phyloP scores from a whole-genome alignment of 768 basidiomycete genomes.

The Mycena galopus region DNA sequence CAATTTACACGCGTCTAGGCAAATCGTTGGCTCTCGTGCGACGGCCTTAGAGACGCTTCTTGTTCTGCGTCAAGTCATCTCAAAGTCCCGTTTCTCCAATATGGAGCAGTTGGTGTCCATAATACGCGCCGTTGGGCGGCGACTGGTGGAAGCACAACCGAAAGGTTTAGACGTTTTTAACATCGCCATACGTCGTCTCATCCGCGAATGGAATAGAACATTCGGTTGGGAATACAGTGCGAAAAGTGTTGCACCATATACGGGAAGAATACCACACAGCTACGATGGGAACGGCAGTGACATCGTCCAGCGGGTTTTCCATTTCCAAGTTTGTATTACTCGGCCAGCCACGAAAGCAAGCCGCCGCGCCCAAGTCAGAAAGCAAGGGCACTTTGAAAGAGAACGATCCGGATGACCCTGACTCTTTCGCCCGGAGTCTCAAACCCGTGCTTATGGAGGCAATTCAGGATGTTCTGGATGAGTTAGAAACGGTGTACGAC shows the following conservation, averaged over 20 bases:
- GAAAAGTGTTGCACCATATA: conserved; percentile 93
- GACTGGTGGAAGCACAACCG: conserved; percentile 91
- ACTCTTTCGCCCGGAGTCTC: conserved; percentile 80
- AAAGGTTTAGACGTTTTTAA: conserved; percentile 72
- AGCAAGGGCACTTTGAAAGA: conserved; percentile 71
- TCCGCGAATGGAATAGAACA: conserved; percentile 70
- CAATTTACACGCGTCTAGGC: conserved; percentile 61
- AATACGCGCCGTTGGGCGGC: conserved; percentile 83
- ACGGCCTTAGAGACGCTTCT: conserved; percentile 92
- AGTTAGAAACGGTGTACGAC: conserved; percentile 95
- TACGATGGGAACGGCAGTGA: conserved; percentile 58
- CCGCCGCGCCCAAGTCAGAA: conserved; percentile 59
- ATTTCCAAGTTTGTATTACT: conserved; percentile 88
- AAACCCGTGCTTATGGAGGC: conserved; percentile 98
- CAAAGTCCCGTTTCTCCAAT: conserved; percentile 87
- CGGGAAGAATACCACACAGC: conserved; percentile 95
- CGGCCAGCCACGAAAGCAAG: conserved; percentile 76
- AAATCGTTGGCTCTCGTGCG: conserved; percentile 90
- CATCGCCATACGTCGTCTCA: conserved; percentile 27
- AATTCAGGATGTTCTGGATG: conserved; percentile 95
- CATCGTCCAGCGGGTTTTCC: conserved; percentile 66
- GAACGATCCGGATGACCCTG: conserved; percentile 81
- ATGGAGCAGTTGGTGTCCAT: conserved; percentile 87
- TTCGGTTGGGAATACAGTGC: conserved; percentile 94
- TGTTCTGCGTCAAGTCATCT: conserved; percentile 90